These are phyloP conservation scores for Pseudocercospora crystallina DNA, from an alignment of 2,329 filamentous ascomycete genomes.

Conservation along the genomic window DNA sequence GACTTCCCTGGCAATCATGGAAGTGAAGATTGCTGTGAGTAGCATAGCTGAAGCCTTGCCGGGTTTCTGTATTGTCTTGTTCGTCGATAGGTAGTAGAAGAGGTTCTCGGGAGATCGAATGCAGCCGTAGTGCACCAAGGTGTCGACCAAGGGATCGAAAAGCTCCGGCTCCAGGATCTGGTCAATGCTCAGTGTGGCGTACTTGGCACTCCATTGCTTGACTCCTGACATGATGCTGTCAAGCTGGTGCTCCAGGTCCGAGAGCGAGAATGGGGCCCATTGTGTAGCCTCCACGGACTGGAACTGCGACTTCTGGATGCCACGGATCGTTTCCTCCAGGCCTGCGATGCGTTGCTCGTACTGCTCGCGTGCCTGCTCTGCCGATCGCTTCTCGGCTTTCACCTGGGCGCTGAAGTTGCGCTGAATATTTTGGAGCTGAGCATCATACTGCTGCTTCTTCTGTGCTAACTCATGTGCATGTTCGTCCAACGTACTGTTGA, in stretches of 20 bases:
- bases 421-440: no score
- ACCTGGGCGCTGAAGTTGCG: no score
- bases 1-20: slow-evolving; percentile 1
- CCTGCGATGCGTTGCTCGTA: neutral
- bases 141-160: neutral
- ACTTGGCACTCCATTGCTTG: slow-evolving; percentile 6
- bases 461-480: no score
- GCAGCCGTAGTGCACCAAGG: neutral
- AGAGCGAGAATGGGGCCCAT: slow-evolving; percentile 5
- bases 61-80: slow-evolving; percentile 7
- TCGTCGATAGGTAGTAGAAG: neutral
- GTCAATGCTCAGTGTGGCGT: slow-evolving; percentile 1
- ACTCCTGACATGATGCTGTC: neutral
- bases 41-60: slow-evolving; percentile 9
- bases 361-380: neutral
- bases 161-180: neutral
- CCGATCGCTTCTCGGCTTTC: neutral
- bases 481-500: no score
- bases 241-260: slow-evolving; percentile 5
- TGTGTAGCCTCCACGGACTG: slow-evolving; percentile 7
- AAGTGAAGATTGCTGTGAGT: slow-evolving; percentile 5
- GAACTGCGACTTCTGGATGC: slow-evolving; percentile 5
- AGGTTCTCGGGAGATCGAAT: neutral
- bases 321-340: neutral
- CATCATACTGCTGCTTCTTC: no score